A percentile compares a stretch with the other conserved stretches of the same genome.
These are phyloP conservation scores for Phialophora expanda DNA, from an alignment of 2,329 filamentous ascomycete species.

Conservation along the genomic window DNA sequence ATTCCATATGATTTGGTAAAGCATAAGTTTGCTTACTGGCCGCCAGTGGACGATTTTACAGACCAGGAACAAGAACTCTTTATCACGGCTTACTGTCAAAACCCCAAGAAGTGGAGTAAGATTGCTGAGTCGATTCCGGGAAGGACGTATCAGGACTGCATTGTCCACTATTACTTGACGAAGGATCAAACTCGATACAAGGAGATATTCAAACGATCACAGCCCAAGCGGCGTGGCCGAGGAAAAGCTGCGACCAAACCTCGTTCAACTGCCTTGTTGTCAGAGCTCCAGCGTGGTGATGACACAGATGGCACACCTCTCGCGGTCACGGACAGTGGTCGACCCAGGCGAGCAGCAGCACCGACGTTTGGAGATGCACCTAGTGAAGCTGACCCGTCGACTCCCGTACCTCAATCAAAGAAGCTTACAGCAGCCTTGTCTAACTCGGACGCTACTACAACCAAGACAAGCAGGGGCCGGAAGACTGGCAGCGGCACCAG, in stretches of 20 bases:
- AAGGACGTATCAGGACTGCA: conserved; percentile 56
- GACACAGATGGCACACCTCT: conserved; percentile 47
- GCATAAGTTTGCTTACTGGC: conserved; percentile 52
- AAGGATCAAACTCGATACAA: conserved; percentile 58
- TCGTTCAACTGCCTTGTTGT: conserved; percentile 56
- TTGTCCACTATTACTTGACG: conserved; percentile 58
- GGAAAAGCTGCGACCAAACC: conserved; percentile 47
- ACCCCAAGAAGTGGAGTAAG: conserved; percentile 59
- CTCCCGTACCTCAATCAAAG: conserved; percentile 42
- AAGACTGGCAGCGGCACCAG: conserved; percentile 39
- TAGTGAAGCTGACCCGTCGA: conserved; percentile 43
- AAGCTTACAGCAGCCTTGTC: conserved; percentile 38
- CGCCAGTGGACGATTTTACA: conserved; percentile 55
- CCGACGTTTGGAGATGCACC: conserved; percentile 53
- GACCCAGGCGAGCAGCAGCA: conserved; percentile 56
- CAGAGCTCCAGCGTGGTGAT: conserved; percentile 54
- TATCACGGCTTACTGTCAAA: conserved; percentile 54
- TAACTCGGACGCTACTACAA: conserved; percentile 41
- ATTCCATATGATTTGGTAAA: conserved; percentile 48
- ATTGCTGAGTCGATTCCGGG: conserved; percentile 55
- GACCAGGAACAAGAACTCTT: conserved; percentile 54
- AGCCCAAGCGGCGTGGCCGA: conserved; percentile 47
- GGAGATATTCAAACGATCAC: conserved; percentile 54
- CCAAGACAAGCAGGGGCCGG: conserved; percentile 35
- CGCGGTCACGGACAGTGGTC: conserved; percentile 57